Percentiles rank a stretch among this genome's conserved stretches.
These are phyloP conservation scores for Verticillium nonalfalfae DNA, from an alignment of 2,329 filamentous ascomycete species.

Conservation along the genomic window DNA sequence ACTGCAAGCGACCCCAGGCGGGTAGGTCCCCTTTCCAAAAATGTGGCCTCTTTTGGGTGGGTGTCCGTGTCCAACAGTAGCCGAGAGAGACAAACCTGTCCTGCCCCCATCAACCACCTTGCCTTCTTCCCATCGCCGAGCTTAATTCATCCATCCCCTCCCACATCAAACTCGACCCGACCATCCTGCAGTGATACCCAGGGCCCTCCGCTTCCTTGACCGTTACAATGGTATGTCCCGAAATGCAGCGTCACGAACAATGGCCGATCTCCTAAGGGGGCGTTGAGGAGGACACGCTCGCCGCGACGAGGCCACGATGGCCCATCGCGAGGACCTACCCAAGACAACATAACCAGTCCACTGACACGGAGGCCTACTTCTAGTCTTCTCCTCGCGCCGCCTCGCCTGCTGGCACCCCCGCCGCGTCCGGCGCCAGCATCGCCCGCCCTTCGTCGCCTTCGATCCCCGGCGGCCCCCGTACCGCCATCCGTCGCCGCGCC, in stretches of 20 bases:
- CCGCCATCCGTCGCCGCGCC: conserved; percentile 89
- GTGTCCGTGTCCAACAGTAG: background rate
- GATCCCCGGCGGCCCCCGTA: conserved; percentile 88
- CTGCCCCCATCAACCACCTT: background rate
- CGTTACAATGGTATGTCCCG: conserved; percentile 1
- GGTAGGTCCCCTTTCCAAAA: conserved; percentile 1
- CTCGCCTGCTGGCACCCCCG: conserved; percentile 50
- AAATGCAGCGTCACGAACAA: background rate
- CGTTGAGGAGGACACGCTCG: background rate
- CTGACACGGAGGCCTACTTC: background rate
- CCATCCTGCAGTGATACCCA: conserved; percentile 26
- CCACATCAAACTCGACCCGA: conserved; percentile 1
- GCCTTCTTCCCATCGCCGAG: background rate
- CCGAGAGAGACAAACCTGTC: background rate
- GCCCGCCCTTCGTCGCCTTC: conserved; percentile 80
- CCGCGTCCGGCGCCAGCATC: conserved; percentile 61
- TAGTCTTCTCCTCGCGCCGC: conserved; percentile 55
- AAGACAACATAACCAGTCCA: background rate
- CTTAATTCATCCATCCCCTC: background rate
- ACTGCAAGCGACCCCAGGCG: background rate
- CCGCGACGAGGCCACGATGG: background rate
- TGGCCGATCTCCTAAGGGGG: background rate
- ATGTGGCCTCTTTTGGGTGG: conserved; percentile 4
- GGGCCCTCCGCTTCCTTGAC: background rate
- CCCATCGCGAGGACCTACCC: background rate